Percentiles rank a stretch among this genome's conserved stretches.
phyloP scores from a whole-genome alignment of 345 rosid species.

The Cochlearia excelsa region DNA sequence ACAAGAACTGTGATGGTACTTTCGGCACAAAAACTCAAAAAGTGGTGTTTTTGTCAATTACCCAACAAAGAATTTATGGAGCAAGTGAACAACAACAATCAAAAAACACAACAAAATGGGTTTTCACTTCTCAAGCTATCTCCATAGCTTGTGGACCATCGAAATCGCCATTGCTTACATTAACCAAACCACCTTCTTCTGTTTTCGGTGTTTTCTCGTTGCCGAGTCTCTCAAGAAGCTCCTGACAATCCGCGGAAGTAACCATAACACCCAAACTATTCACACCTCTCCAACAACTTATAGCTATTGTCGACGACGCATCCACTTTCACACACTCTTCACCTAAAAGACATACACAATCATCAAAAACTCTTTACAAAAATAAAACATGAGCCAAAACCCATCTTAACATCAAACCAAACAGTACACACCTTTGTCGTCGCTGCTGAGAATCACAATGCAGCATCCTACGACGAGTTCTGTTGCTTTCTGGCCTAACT shows the following conservation, averaged over 20 bases:
- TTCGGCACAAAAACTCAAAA: too few relatives aligned
- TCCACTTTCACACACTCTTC: conserved; percentile 45
- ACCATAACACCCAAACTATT: conserved; percentile 79
- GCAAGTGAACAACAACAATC: too few relatives aligned
- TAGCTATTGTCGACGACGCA: conserved; percentile 60
- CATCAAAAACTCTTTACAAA: background rate
- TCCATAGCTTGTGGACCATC: conserved; percentile 33
- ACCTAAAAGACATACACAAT: conserved; percentile 13
- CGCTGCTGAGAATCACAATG: conserved; percentile 53
- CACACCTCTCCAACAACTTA: conserved; percentile 94
- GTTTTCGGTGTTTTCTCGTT: conserved; percentile 35
- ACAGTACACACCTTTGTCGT: conserved; percentile 41
- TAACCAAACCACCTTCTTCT: conserved; percentile 11
- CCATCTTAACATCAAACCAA: conserved; percentile 1
- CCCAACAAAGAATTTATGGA: too few relatives aligned
- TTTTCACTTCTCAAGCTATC: conserved; percentile 10
- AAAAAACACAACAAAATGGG: too few relatives aligned
- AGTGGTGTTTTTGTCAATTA: too few relatives aligned
- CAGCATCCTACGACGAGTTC: conserved; percentile 81
- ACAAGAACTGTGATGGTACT: too few relatives aligned
- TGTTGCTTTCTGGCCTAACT: conserved; percentile 65
- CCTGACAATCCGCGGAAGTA: conserved; percentile 78
- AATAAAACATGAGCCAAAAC: background rate
- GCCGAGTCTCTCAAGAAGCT: conserved; percentile 66
- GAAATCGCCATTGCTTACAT: conserved; percentile 23